phyloP scores from a whole-genome alignment of 352 stramenopile genomes.

The Phytopythium boreale region DNA sequence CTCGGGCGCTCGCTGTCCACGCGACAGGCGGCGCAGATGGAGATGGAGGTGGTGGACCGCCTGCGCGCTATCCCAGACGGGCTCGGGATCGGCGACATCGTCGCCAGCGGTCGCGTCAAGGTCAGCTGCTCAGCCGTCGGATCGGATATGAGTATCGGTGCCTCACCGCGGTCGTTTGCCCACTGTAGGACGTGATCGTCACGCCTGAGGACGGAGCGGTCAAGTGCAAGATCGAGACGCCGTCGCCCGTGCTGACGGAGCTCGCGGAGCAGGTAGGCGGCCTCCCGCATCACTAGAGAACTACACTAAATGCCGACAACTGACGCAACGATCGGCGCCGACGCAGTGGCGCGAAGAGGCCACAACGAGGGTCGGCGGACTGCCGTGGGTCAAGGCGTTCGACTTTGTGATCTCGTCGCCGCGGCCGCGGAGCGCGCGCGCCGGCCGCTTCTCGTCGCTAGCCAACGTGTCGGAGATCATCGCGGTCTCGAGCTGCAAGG shows the following conservation, averaged over 20 bases:
- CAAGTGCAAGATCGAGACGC: conserved; percentile 70
- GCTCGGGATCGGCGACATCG: conserved; percentile 70
- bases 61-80: conserved; percentile 68
- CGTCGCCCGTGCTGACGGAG: conserved; percentile 65
- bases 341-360: conserved; percentile 70
- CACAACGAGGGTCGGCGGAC: conserved; percentile 33
- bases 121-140: conserved; percentile 18
- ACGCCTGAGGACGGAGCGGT: conserved; percentile 39
- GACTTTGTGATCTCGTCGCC: conserved; percentile 63
- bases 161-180: conserved; percentile 2
- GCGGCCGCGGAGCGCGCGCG: conserved; percentile 62
- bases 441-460: conserved; percentile 70
- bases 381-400: conserved; percentile 77
- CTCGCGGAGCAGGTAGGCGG: conserved; percentile 54
- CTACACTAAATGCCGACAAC: background rate
- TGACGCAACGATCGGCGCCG: background rate
- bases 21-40: conserved; percentile 60
- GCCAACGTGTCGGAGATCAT: conserved; percentile 87
- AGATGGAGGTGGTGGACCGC: conserved; percentile 75
- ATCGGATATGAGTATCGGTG: background rate
- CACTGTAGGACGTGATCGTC: conserved; percentile 49
- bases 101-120: conserved; percentile 77
- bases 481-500: conserved; percentile 93
- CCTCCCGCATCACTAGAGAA: background rate
- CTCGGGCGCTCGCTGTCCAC: conserved; percentile 45